A percentile compares a stretch with the other conserved stretches of the same genome.
Conservation (phyloP, 371 early-diverging fungal genomes). For the Mucor lusitanicus region DNA sequence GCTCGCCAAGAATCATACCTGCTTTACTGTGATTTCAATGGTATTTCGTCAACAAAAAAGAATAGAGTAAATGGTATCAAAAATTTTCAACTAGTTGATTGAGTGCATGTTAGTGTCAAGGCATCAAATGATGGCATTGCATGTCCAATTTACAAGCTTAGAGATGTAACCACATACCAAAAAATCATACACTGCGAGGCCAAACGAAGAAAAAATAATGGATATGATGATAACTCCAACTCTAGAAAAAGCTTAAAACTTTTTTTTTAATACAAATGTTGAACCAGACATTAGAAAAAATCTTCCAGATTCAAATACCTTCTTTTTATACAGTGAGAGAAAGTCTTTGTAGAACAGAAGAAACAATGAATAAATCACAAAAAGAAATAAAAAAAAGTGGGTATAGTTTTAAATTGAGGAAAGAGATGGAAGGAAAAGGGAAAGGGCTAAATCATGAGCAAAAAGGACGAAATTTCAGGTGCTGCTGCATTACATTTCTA, state of each 20-base stretch:
- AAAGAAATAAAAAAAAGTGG: background rate
- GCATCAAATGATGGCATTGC: background rate
- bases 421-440: background rate
- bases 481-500: conserved; percentile 8
- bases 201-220: background rate
- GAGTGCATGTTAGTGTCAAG: background rate
- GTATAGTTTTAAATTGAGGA: conserved; percentile 3
- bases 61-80: background rate
- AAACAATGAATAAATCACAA: background rate
- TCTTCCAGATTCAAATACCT: background rate
- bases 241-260: background rate
- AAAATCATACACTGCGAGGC: background rate
- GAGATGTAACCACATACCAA: background rate
- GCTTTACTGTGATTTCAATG: background rate
- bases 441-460: background rate
- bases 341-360: background rate
- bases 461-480: background rate
- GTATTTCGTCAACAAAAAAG: background rate
- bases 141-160: background rate
- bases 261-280: background rate
- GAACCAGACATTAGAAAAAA: background rate
- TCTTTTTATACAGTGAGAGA: background rate
- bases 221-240: background rate
- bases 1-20: background rate
- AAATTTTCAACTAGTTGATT: background rate